phyloP scores from a whole-genome alignment of 768 basidiomycete species.

The Termitomyces sp. region DNA sequence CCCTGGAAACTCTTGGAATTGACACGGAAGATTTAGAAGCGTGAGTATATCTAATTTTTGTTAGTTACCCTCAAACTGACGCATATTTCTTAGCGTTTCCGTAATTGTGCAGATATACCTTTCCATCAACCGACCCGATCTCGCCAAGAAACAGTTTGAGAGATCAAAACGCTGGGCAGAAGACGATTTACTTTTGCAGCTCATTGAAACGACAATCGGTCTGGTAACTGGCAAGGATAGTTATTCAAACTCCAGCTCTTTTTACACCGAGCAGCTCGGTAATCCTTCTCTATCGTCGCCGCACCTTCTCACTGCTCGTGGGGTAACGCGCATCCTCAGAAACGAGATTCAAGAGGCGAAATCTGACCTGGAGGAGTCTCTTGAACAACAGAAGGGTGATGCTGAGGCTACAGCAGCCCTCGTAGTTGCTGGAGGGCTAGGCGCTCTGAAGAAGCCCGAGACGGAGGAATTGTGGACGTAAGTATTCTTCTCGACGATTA shows the following conservation, averaged over 20 bases:
- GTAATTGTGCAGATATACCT: constrained; percentile 83
- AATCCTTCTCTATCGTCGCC: constrained; percentile 75
- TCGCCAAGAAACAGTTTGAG: constrained; percentile 83
- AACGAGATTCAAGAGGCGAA: constrained; percentile 73
- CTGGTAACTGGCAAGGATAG: constrained; percentile 70
- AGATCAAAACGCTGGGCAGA: constrained; percentile 82
- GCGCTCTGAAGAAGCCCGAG: constrained; percentile 50
- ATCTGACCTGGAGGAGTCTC: constrained; percentile 74
- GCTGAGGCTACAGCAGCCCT: constrained; percentile 65
- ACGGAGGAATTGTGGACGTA: constrained; percentile 68
- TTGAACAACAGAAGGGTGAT: constrained; percentile 52
- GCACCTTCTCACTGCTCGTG: constrained; percentile 72
- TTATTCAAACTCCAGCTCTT: constrained; percentile 49
- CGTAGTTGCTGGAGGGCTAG: constrained; percentile 59
- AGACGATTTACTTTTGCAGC: constrained; percentile 84
- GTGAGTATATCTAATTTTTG: constrained; percentile 45
- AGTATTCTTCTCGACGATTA: constrained; percentile 19
- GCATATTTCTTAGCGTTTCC: constrained; percentile 53
- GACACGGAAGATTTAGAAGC: constrained; percentile 81
- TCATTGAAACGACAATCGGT: constrained; percentile 80
- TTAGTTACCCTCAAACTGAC: not conserved
- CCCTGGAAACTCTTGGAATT: constrained; percentile 78
- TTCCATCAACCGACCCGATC: constrained; percentile 82
- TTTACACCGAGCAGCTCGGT: constrained; percentile 80
- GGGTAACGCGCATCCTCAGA: constrained; percentile 70